A percentile compares a stretch with the other conserved stretches of the same genome.
phyloP scores from a whole-genome alignment of 192 early-diverging fungal genomes.

The Paraglomus occultum region DNA sequence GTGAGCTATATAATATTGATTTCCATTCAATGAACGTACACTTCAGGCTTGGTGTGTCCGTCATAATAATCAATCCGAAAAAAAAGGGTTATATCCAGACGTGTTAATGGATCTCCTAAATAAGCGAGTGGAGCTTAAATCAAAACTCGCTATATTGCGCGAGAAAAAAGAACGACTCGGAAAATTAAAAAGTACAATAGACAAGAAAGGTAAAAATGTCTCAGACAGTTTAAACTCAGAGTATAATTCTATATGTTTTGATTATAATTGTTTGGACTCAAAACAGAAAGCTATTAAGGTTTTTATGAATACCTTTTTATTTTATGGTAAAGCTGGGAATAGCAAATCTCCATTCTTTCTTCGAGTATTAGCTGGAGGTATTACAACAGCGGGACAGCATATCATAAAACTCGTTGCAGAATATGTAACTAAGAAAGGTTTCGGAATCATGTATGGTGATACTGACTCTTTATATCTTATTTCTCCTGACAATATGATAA shows the following conservation, averaged over 20 bases:
- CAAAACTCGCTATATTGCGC: neutral
- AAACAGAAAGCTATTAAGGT: slow-evolving; percentile 11
- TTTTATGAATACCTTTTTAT: slow-evolving; percentile 21
- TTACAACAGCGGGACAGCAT: slow-evolving; percentile 2
- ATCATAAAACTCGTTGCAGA: slow-evolving; percentile 10
- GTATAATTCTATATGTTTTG: slow-evolving; percentile 20
- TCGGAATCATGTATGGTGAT: neutral
- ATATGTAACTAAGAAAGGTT: neutral
- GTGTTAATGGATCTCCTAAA: slow-evolving; percentile 1
- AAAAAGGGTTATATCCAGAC: slow-evolving; percentile 11
- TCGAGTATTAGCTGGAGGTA: neutral
- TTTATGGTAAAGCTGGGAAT: neutral
- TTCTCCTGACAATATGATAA: too few relatives aligned
- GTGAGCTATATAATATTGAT: slow-evolving; percentile 12
- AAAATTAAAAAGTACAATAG: slow-evolving; percentile 17
- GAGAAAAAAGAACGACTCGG: neutral
- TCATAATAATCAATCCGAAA: slow-evolving; percentile 11
- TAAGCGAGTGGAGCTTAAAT: neutral
- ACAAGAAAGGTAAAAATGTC: slow-evolving; percentile 19
- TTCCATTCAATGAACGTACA: neutral
- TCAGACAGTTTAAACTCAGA: slow-evolving; percentile 11
- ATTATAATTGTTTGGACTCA: neutral
- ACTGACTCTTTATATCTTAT: slow-evolving; percentile 22
- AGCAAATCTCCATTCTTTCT: slow-evolving; percentile 1
- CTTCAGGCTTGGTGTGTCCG: neutral